Evolutionary conservation across 768 basidiomycete species (phyloP).

Genomic region (Auricularia sp.): DNA sequence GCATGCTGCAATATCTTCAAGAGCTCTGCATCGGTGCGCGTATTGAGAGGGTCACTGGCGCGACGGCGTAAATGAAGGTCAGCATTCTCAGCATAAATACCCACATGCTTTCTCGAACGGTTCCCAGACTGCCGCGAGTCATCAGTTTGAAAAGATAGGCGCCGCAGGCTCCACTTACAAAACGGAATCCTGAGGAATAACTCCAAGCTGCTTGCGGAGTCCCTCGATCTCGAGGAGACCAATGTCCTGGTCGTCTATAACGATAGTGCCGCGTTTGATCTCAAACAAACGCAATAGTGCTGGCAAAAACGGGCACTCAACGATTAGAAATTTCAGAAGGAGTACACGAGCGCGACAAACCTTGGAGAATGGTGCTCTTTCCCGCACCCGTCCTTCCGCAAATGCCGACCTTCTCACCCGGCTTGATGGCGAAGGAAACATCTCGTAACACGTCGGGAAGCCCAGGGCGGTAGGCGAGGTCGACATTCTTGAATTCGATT

Average conservation of each 20-base stretch:
- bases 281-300: not conserved
- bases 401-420: constrained; percentile 52
- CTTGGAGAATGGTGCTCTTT: constrained; percentile 14
- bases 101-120: not conserved
- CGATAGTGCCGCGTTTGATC: constrained; percentile 10
- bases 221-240: constrained; percentile 22
- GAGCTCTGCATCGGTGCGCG: constrained; percentile 48
- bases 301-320: not conserved
- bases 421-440: constrained; percentile 42
- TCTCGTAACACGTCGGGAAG: constrained; percentile 56
- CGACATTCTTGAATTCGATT: constrained; percentile 47
- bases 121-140: not conserved
- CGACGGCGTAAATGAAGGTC: not conserved
- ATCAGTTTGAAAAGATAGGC: not conserved
- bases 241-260: constrained; percentile 21
- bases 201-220: constrained; percentile 21
- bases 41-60: constrained; percentile 42
- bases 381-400: constrained; percentile 30
- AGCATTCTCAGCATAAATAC: not conserved
- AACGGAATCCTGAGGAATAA: constrained; percentile 24
- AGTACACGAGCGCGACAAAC: not conserved
- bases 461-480: constrained; percentile 49
- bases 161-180: not conserved
- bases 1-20: constrained; percentile 54
- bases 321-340: no score